Evolutionary conservation across 768 basidiomycete genomes (phyloP), one percentile per base, ranked within the genome.

Genomic region (Vararia minispora): DNA sequence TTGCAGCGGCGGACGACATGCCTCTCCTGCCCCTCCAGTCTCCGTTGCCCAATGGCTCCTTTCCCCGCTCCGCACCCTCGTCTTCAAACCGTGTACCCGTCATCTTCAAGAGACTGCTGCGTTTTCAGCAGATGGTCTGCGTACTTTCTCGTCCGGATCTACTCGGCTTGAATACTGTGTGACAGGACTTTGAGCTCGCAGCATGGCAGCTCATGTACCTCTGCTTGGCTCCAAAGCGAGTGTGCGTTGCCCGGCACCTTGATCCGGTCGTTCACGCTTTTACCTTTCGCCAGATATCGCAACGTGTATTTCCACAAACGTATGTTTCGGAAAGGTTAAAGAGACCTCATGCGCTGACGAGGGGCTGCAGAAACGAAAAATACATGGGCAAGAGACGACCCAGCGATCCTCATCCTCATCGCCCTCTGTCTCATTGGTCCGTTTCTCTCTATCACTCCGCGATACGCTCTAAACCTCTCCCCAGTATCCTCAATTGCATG

Each of bases 241-340:
- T 98, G 81, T 95, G 51, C 58, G 76, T 54, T 22, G 26, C 23
- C 16, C 11, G n/a, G 8, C 17, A 23, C 21, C 14, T 37, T 46
- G 46, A 49, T 42, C n/a, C n/a, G 48, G 42, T 33, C 41, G 33
- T 40, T 8, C 25, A 12, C 20, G 20, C 28, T 39, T 60, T 46
- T 53, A 48, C 34, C 16, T 35, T 28, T 14, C 31, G 21, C 7
- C 51, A 89, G 86, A 13, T 91, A 95, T 59, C 80, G 90, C 35
- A 94, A 97, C 60, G 92, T 95, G 6, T 98, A 97, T 57, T 95
- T 92, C 54, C 92, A 95, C 62, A 92, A 92, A 62, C 88, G 92
- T 92, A 55, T 53, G 79, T 60, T 37, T 43, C 7, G 3, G 7
- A 32, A 13, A 22, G 10, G 20, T 17, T 14, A 11, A 10, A 24